Evolutionary conservation across 805 yeast species (phyloP), one percentile per base, ranked within the genome.

Genomic region (Brettanomyces nanus): DNA sequence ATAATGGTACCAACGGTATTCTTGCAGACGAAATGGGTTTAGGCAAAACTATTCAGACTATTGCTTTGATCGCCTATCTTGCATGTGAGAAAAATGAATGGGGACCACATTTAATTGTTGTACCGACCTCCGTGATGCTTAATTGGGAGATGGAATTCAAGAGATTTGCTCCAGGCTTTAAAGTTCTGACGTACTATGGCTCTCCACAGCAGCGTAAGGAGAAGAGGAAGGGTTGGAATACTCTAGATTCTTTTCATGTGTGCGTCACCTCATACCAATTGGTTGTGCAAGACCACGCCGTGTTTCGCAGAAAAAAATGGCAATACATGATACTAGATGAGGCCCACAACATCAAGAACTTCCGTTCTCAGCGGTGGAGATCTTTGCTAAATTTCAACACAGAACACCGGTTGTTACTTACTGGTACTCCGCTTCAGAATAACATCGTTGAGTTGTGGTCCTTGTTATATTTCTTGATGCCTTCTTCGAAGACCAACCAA

Each of bases 131-230:
- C 13, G 99, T 92, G 6, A 79, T 92, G 79, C 73, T 92, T 38
- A 92, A 92, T 54, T 92, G 99, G 99, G 99, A 92, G 58, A 90
- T 94, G 97, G 99, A 92, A 54, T 89, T 92, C 63, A 92, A 94
- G 53, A 76, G 95, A 51, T 92, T 92, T 67, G 97, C 97, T 1
- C 99, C 99, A 0, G 99, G 98, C 0, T 83, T 92, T 58, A 90
- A 94, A 58, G 92, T 92, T 3, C 56, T 92, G 56, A 92, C 97
- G 0, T 92, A 92, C 58, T 92, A 90, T 52, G 99, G 99, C 0
- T 80, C 94, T 13, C 98, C 97, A 0, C 95, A 85, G 51, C 97
- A 92, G 57, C 79, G 99, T 54, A 89, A 89, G 35, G 92, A 85
- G 46, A 92, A 92, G 55, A 77, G 99, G 51, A 81, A 82, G 46